These are phyloP conservation scores for Aureobasidium sp. DNA, from an alignment of 2,329 filamentous ascomycete genomes.

Conservation along the genomic window DNA sequence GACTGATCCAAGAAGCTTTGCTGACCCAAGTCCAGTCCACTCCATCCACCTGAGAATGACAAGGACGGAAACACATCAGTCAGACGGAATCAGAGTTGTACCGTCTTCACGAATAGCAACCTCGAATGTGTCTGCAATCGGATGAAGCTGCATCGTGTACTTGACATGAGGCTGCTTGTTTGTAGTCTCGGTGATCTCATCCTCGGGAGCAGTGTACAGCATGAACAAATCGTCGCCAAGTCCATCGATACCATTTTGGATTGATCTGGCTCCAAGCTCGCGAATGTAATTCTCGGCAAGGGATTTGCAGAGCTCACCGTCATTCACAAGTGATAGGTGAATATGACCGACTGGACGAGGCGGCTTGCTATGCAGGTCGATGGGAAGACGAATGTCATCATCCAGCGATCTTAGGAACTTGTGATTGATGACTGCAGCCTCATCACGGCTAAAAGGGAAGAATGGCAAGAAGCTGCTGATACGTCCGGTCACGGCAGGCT, in stretches of 20 bases:
- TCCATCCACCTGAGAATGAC: not conserved
- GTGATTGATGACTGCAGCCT: constrained; percentile 39
- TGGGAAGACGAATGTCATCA: constrained; percentile 19
- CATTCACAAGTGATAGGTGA: constrained; percentile 25
- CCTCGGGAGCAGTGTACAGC: not conserved
- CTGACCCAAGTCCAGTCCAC: no score
- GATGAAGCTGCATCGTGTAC: constrained; percentile 10
- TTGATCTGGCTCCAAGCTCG: constrained; percentile 32
- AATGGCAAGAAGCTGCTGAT: constrained; percentile 39
- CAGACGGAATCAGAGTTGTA: not conserved
- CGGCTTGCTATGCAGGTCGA: constrained; percentile 26
- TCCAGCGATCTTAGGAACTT: constrained; percentile 36
- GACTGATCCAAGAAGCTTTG: no score
- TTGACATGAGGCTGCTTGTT: constrained; percentile 12
- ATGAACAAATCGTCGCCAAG: constrained; percentile 5
- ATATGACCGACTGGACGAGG: constrained; percentile 32
- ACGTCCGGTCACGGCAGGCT: constrained; percentile 30
- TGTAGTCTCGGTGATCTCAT: constrained; percentile 4
- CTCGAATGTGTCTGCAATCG: not conserved
- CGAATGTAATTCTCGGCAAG: constrained; percentile 29
- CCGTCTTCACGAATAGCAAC: not conserved
- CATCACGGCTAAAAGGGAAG: constrained; percentile 35
- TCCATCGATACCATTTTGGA: constrained; percentile 24
- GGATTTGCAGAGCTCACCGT: constrained; percentile 28
- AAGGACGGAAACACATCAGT: not conserved